A percentile compares a stretch with the other conserved stretches of the same genome.
These are phyloP conservation scores for Umbilicus rupestris DNA, from an alignment of 164 flowering plant species.

Conservation along the genomic window DNA sequence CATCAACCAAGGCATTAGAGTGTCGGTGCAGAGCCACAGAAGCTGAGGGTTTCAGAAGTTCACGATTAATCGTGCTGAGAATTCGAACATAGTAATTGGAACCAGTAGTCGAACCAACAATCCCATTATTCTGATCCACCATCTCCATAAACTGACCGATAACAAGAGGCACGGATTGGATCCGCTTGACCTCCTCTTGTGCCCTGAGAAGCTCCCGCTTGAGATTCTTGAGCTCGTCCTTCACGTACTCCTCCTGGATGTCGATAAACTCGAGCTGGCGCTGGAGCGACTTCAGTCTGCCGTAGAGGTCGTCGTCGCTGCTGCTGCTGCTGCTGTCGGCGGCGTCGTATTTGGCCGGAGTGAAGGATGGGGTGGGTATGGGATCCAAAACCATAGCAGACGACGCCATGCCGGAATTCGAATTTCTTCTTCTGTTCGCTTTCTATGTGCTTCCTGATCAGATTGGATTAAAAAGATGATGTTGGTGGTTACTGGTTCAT, in stretches of 20 bases:
- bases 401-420: no score
- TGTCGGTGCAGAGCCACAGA: slow-evolving; percentile 89
- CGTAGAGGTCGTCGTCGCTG: slow-evolving; percentile 78
- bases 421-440: no score
- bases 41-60: slow-evolving; percentile 79
- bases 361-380: no score
- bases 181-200: slow-evolving; percentile 94
- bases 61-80: slow-evolving; percentile 69
- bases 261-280: slow-evolving; percentile 89
- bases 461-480: no score
- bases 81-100: slow-evolving; percentile 69
- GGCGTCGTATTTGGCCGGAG: background rate
- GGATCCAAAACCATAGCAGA: no score
- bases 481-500: no score
- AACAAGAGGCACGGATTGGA: slow-evolving; percentile 90
- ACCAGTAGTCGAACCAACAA: slow-evolving; percentile 94
- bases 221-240: slow-evolving; percentile 86
- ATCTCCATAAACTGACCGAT: slow-evolving; percentile 96
- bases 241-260: slow-evolving; percentile 88
- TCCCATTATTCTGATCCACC: slow-evolving; percentile 90
- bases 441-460: no score
- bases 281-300: slow-evolving; percentile 55
- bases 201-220: slow-evolving; percentile 80
- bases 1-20: slow-evolving; percentile 92
- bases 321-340: background rate